These are phyloP conservation scores for Colletotrichum acutatum DNA, from an alignment of 2,329 filamentous ascomycete species.

Conservation along the genomic window DNA sequence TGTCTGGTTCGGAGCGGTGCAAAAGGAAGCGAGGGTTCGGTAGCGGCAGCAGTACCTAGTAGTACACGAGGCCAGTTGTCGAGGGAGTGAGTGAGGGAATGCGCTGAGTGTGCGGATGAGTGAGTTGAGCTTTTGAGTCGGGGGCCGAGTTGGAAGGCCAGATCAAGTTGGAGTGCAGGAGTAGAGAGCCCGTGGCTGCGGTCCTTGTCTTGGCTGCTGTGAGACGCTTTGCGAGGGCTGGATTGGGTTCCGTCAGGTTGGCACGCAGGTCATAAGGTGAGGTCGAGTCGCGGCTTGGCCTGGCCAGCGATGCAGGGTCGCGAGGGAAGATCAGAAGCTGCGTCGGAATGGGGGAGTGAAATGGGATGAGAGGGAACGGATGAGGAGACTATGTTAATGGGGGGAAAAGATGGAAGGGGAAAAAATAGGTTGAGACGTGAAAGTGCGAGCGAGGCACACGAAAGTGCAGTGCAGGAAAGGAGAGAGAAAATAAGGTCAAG, in stretches of 20 bases:
- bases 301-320: background rate
- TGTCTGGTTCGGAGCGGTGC: conserved; percentile 6
- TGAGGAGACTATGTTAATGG: background rate
- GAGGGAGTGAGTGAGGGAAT: background rate
- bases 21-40: background rate
- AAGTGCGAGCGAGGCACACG: background rate
- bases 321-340: background rate
- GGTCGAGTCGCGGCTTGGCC: background rate
- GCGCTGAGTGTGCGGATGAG: too few species aligned
- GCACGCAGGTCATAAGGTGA: background rate
- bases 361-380: background rate
- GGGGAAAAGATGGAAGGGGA: background rate
- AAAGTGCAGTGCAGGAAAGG: background rate
- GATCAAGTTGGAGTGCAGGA: background rate
- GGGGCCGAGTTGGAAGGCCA: background rate
- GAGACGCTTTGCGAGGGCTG: background rate
- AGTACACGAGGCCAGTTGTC: background rate
- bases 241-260: background rate
- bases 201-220: background rate
- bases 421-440: background rate
- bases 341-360: background rate
- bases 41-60: conserved; percentile 1
- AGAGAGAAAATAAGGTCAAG: background rate
- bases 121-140: background rate
- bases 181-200: background rate